Conservation (phyloP, 139 green algal genomes). For the Edaphochlamys debaryana region DNA sequence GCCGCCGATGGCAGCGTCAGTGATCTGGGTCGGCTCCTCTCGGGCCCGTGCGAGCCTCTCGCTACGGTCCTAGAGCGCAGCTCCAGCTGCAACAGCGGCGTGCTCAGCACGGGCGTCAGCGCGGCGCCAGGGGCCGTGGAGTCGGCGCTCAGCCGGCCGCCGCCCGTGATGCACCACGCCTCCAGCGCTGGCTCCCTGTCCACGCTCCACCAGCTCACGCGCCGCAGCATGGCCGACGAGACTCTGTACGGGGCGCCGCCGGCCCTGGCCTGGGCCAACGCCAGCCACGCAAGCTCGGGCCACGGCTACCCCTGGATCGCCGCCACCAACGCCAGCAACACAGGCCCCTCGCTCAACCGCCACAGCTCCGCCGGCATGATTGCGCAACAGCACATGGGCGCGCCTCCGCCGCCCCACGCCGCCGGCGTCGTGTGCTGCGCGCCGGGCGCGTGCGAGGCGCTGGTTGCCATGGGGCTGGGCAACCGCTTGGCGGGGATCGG, state of each 20-base stretch:
- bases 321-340: too few relatives aligned
- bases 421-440: slow-evolving; percentile 74
- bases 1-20: neutral
- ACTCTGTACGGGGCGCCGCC: too few relatives aligned
- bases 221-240: too few relatives aligned
- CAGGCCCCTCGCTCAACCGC: neutral
- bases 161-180: neutral
- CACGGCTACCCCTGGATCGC: too few relatives aligned
- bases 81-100: neutral
- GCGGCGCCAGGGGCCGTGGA: too few relatives aligned
- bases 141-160: neutral
- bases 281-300: too few relatives aligned
- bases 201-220: too few relatives aligned
- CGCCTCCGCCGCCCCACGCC: neutral
- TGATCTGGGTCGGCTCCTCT: too few relatives aligned
- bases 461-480: slow-evolving; percentile 81
- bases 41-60: neutral
- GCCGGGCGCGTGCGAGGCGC: slow-evolving; percentile 80
- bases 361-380: neutral
- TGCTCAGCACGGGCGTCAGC: too few relatives aligned
- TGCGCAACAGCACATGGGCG: neutral
- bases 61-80: neutral
- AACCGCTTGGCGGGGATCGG: slow-evolving; percentile 77
- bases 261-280: too few relatives aligned
- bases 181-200: neutral